These are phyloP conservation scores for Candida sp. DNA, from an alignment of 1,139 yeast species.

Conservation along the genomic window DNA sequence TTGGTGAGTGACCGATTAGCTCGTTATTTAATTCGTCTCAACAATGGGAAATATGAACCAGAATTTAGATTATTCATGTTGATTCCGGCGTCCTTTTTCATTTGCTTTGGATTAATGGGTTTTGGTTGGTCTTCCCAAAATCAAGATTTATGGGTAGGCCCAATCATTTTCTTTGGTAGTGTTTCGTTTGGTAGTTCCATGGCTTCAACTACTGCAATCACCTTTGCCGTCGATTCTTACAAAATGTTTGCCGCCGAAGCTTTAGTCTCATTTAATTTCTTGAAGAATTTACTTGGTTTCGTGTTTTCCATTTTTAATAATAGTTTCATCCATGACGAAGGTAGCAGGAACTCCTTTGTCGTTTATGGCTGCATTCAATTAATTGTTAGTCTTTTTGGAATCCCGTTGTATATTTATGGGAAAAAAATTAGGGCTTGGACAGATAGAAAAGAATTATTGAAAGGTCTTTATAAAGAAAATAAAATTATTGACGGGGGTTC, in stretches of 20 bases:
- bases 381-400: constrained; percentile 44
- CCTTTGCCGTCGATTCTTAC: constrained; percentile 58
- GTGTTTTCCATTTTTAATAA: constrained; percentile 57
- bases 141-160: constrained; percentile 56
- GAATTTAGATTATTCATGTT: constrained; percentile 58
- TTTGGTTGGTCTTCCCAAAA: constrained; percentile 57
- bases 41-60: constrained; percentile 59
- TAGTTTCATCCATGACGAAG: constrained; percentile 37
- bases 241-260: constrained; percentile 59
- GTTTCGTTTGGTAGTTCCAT: constrained; percentile 58
- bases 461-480: constrained; percentile 26
- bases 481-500: constrained; percentile 11
- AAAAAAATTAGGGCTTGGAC: constrained; percentile 51
- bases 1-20: constrained; percentile 45
- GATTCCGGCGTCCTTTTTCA: constrained; percentile 45
- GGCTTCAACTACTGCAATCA: constrained; percentile 61
- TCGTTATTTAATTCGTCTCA: constrained; percentile 31
- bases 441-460: constrained; percentile 36
- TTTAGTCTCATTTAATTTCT: constrained; percentile 52
- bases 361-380: constrained; percentile 54
- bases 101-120: constrained; percentile 53
- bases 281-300: constrained; percentile 55
- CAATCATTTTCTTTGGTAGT: constrained; percentile 53
- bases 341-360: constrained; percentile 46
- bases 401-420: constrained; percentile 57